phyloP scores from a whole-genome alignment of 1,284 basidiomycete genomes.

The Sporisorium sorghi region DNA sequence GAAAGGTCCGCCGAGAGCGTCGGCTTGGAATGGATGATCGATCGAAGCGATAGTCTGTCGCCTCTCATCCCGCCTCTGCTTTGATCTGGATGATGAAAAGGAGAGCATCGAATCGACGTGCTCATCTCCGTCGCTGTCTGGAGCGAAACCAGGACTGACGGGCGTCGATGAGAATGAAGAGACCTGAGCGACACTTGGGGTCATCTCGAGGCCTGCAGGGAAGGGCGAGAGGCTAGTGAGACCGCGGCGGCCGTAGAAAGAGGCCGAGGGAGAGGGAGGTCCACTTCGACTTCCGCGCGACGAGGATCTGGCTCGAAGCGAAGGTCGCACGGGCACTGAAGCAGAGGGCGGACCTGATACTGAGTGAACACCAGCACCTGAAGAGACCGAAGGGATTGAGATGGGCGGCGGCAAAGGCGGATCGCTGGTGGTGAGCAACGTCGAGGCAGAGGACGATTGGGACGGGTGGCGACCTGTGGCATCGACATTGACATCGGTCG shows the following conservation, averaged over 20 bases:
- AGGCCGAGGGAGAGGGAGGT: slow-evolving; percentile 44
- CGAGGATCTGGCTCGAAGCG: slow-evolving; percentile 28
- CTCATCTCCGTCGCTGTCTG: slow-evolving; percentile 47
- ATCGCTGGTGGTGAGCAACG: slow-evolving; percentile 11
- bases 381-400: slow-evolving; percentile 34
- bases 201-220: slow-evolving; percentile 46
- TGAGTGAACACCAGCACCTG: not conserved
- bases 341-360: slow-evolving; percentile 21
- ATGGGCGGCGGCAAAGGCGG: slow-evolving; percentile 48
- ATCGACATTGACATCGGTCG: slow-evolving; percentile 19
- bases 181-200: slow-evolving; percentile 25
- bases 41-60: slow-evolving; percentile 18
- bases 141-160: slow-evolving; percentile 34
- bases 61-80: slow-evolving; percentile 36
- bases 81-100: slow-evolving; percentile 39
- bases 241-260: slow-evolving; percentile 45
- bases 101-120: slow-evolving; percentile 27
- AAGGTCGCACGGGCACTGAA: slow-evolving; percentile 10
- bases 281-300: slow-evolving; percentile 50
- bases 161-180: slow-evolving; percentile 29
- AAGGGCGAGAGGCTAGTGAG: slow-evolving; percentile 43
- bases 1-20: not conserved
- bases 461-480: not conserved
- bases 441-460: slow-evolving; percentile 16
- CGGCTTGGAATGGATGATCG: slow-evolving; percentile 3